These are phyloP conservation scores for Dothistroma pini DNA, from an alignment of 2,329 filamentous ascomycete species.

Conservation along the genomic window DNA sequence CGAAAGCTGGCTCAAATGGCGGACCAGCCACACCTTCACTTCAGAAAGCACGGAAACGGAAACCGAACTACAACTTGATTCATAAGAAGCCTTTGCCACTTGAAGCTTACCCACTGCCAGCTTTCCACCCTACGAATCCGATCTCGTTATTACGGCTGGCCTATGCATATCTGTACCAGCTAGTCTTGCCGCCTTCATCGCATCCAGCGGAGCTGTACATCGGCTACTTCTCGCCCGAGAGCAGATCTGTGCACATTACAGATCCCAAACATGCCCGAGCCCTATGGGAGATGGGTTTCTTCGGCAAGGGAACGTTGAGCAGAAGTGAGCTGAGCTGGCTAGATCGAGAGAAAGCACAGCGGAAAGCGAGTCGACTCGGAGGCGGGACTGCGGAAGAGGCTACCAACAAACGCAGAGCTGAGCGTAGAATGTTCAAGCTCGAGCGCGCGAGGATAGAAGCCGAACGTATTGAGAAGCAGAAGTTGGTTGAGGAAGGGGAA, in stretches of 20 bases:
- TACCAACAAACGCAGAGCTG: conserved; percentile 71
- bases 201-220: conserved; percentile 64
- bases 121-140: conserved; percentile 88
- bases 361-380: conserved; percentile 40
- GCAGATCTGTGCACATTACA: conserved; percentile 78
- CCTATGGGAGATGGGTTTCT: conserved; percentile 96
- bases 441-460: conserved; percentile 86
- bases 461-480: conserved; percentile 72
- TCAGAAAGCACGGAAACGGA: conserved; percentile 23
- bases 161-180: conserved; percentile 71
- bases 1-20: neutral
- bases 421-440: conserved; percentile 81
- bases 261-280: conserved; percentile 71
- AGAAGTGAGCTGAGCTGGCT: conserved; percentile 95
- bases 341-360: conserved; percentile 70
- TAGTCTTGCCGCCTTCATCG: conserved; percentile 60
- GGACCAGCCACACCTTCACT: conserved; percentile 2
- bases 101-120: conserved; percentile 76
- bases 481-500: conserved; percentile 51
- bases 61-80: conserved; percentile 66
- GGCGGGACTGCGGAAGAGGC: conserved; percentile 70
- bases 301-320: conserved; percentile 88
- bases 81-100: conserved; percentile 80
- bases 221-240: conserved; percentile 77
- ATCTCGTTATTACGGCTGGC: conserved; percentile 78